Evolutionary conservation across 495 filamentous ascomycete species (phyloP).

Genomic region (Aspergillus bridgeri): DNA sequence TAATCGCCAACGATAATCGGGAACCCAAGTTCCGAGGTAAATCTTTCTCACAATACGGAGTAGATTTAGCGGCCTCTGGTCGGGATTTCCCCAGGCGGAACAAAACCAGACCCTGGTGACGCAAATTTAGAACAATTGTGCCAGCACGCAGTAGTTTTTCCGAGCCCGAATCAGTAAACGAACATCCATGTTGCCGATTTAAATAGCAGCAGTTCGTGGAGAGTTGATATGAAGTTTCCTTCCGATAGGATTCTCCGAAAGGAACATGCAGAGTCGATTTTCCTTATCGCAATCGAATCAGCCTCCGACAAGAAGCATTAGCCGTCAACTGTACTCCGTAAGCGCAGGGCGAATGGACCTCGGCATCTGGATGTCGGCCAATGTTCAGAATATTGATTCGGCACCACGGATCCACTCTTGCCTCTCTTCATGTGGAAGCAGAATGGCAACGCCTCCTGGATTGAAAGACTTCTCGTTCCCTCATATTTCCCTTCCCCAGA

Average conservation of each 20-base stretch:
- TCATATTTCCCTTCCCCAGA: slow-evolving; percentile 10
- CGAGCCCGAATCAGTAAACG: background rate
- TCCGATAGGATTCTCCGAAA: no score
- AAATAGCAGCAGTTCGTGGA: background rate
- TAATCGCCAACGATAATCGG: background rate
- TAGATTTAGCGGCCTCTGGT: slow-evolving; percentile 6
- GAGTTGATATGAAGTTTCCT: no score
- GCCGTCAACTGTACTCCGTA: background rate
- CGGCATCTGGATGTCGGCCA: slow-evolving; percentile 30
- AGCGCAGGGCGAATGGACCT: slow-evolving; percentile 24
- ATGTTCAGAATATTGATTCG: slow-evolving; percentile 19
- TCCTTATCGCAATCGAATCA: no score
- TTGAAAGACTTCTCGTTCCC: slow-evolving; percentile 15
- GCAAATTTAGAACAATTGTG: background rate
- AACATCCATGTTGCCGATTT: background rate
- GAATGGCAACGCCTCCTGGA: slow-evolving; percentile 11
- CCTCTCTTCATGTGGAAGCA: slow-evolving; percentile 33
- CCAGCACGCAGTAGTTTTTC: slow-evolving; percentile 5
- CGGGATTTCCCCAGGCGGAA: background rate
- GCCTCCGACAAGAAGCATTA: background rate
- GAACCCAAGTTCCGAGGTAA: slow-evolving; percentile 16
- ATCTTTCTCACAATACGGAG: slow-evolving; percentile 2
- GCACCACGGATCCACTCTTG: slow-evolving; percentile 34
- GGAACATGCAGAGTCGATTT: no score
- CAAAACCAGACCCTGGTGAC: background rate